Evolutionary conservation across 1,139 yeast genomes (phyloP), one percentile per base, ranked within the genome.

Genomic region (Taphrina wiesneri): DNA sequence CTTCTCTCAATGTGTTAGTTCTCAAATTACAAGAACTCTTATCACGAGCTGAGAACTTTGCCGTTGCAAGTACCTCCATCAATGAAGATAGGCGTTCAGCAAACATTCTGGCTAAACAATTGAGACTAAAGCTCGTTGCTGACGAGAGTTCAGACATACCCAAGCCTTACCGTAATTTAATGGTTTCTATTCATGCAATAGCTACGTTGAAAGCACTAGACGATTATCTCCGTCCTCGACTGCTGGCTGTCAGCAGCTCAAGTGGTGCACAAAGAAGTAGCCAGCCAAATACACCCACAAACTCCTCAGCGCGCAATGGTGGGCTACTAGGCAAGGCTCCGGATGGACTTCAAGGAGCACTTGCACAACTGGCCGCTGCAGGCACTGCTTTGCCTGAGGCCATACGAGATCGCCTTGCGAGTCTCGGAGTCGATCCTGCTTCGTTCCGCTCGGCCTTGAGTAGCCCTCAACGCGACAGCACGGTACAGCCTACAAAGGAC

Each of bases 161-260:
- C 2, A 67, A 63, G 17, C 68, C 67, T 25, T 69, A 69, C 39
- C 69, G 69, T 51, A 32, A 70, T 68, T 73, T 86, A 72, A 77
- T 85, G 39, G 77, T 91, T 21, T 82, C 92, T 19, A 88, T 89
- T n/a, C 97, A 91, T 74, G 96, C 96, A 0, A 86, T 91, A 71
- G 96, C 97, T 0, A 88, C 97, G 0, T 87, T 90, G 73, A 83
- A 82, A 68, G 84, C 92, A 0, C 81, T 92, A 47, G 86, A 85
- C 63, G 82, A 85, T 1, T 90, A 89, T 72, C 76, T 72, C 13
- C 62, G 70, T 19, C 62, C 66, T 15, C 70, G 72, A 7, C 32
- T 70, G 17, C 28, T 39, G 28, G 45, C 30, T 30, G 45, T 54
- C 6, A 53, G 47, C 17, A 41, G 21, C 49, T 2, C 49, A 5